These are phyloP conservation scores for Apiotrichum veenhuisii DNA, from an alignment of 1,284 basidiomycete species.

Conservation along the genomic window DNA sequence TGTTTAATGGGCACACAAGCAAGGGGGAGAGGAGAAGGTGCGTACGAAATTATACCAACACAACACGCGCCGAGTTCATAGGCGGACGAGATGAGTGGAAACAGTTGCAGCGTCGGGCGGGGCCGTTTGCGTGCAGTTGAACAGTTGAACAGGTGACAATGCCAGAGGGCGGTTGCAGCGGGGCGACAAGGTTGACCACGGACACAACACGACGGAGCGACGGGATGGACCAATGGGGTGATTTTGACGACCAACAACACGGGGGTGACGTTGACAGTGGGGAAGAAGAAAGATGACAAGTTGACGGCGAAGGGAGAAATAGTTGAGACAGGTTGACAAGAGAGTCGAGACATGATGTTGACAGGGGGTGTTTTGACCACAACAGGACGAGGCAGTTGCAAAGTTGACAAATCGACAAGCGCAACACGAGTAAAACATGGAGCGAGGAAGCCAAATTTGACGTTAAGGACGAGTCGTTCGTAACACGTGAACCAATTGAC, in stretches of 20 bases:
- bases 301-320: not conserved
- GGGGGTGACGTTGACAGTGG: not conserved
- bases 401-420: slow-evolving; percentile 8
- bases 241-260: slow-evolving; percentile 1
- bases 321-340: slow-evolving; percentile 1
- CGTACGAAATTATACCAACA: slow-evolving; percentile 26
- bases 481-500: not conserved
- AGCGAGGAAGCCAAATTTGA: not conserved
- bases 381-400: not conserved
- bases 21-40: slow-evolving; percentile 6
- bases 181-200: not conserved
- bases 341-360: not conserved
- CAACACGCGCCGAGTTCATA: slow-evolving; percentile 28
- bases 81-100: slow-evolving; percentile 19
- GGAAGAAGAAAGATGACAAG: not conserved
- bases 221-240: not conserved
- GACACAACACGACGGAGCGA: too few relatives aligned
- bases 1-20: not conserved
- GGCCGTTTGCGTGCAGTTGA: not conserved
- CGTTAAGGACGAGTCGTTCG: not conserved
- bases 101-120: slow-evolving; percentile 7
- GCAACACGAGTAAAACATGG: slow-evolving; percentile 6
- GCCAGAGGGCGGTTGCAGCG: slow-evolving; percentile 3
- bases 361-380: not conserved
- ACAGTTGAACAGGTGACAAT: slow-evolving; percentile 2